Evolutionary conservation across 495 filamentous ascomycete genomes (phyloP), one percentile per base, ranked within the genome.

Genomic region (Astrothelium subdiscretum): DNA sequence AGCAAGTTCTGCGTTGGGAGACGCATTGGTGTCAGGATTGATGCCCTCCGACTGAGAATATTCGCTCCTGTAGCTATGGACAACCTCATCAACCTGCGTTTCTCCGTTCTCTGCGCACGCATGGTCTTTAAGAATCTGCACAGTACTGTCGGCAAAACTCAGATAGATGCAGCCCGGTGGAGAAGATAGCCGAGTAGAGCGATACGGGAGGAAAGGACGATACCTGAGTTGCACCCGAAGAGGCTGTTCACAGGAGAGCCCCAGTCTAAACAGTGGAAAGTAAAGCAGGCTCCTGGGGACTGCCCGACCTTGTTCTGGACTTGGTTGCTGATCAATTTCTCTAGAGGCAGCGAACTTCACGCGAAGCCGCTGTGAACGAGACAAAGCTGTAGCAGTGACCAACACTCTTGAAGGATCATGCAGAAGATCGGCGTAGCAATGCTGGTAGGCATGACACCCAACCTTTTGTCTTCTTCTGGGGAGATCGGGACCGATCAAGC

Each of bases 401-500:
- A 54, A 29, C n/a, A 54, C 5, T 29, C 48, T 54, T 26, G 2
- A 26, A 27, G 48, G 48, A 54, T 54, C 6, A 24, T 54, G 20
- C 0, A 54, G 48, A 15, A 54, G 22, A 27, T 8, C 22, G 5
- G 48, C 15, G 48, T 15, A 26, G 29, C 8, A 54, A 20, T 29
- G 20, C 24, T 22, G 43, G n/a, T 18, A 5, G 20, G 10, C 5
- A 22, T 48, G 11, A 22, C 43, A 5, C 5, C 43, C n/a, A 48
- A 48, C 13, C 62, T 4, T 59, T 26, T 11, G 31, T 52, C 2
- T 24, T 32, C n/a, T 59, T 57, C 31, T 57, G 43, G 20, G 5
- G 1, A 31, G 31, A 31, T 40, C 20, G 66, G 27, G 58, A 62
- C 4, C 5, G 29, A 26, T 20, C 24, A 66, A 26, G 44, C 67